phyloP scores from a whole-genome alignment of 306 rosid genomes.

The Dalbergia cultrata region DNA sequence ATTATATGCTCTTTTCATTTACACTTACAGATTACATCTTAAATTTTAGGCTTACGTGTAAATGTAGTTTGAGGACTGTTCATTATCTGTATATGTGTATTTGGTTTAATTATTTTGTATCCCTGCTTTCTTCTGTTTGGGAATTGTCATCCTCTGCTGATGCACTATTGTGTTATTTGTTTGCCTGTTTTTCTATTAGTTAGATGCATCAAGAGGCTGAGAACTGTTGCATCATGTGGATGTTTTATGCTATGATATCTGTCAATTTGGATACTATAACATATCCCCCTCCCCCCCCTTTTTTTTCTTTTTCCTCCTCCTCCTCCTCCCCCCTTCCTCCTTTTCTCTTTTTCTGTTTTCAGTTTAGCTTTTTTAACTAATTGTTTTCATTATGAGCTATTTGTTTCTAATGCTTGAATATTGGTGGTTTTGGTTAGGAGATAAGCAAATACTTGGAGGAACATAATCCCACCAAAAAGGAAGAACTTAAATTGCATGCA shows the following conservation, averaged over 20 bases:
- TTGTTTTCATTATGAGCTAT: slow-evolving; percentile 20
- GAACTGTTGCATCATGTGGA: slow-evolving; percentile 30
- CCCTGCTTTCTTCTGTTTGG: slow-evolving; percentile 22
- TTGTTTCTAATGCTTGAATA: slow-evolving; percentile 44
- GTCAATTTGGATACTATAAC: background rate
- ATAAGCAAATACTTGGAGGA: slow-evolving; percentile 58
- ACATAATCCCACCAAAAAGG: slow-evolving; percentile 48
- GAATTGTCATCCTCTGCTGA: slow-evolving; percentile 36
- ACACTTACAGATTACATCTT: background rate
- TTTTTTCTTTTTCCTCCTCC: too few species aligned
- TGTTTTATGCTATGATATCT: slow-evolving; percentile 23
- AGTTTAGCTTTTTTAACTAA: slow-evolving; percentile 7
- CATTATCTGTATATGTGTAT: background rate
- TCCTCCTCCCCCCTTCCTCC: too few species aligned
- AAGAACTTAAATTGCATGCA: slow-evolving; percentile 58
- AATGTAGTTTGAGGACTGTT: slow-evolving; percentile 35
- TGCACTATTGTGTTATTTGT: slow-evolving; percentile 27
- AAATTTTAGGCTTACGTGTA: slow-evolving; percentile 7
- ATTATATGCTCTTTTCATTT: slow-evolving; percentile 20
- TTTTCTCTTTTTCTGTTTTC: background rate
- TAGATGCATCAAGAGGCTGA: slow-evolving; percentile 27
- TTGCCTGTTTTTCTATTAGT: background rate
- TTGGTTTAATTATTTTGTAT: background rate
- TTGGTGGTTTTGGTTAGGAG: slow-evolving; percentile 69
- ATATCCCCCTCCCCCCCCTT: background rate